Evolutionary conservation across 306 rosid species (phyloP), one percentile per base, ranked within the genome.

Genomic region (Ormosia semicastrata): DNA sequence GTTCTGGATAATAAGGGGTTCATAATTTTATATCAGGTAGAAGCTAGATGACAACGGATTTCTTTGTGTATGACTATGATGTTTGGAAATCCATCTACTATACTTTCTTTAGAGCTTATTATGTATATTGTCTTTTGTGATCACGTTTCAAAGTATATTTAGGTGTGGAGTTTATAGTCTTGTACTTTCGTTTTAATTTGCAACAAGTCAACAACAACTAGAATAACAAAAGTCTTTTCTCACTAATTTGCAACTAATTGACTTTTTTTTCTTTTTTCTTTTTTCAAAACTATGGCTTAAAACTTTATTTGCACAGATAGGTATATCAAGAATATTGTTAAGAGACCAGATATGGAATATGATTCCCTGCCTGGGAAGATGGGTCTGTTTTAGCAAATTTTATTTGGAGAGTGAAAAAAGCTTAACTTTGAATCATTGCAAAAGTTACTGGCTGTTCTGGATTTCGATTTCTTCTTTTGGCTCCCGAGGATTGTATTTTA

Each of bases 71-170:
- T 68, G 29, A 39, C 36, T 46, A 64, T 15, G 44, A 75, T 4
- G 56, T 74, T 66, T 82, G 12, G 34, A 57, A 57, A 56, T 67
- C 29, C 56, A 34, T 30, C 65, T 8, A 57, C 29, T 36, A 10
- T 54, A 56, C 12, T 76, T 68, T 29, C 39, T 43, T 67, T 82
- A 63, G 71, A 74, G 50, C 37, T 33, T 67, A 18, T 36, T 60
- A 68, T 58, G 30, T 40, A 13, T 43, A 13, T 54, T 18, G 49
- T 6, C 50, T 50, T 49, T 63, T 53, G 7, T 30, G 36, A 72
- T 72, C 66, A 39, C 36, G 54, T 44, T 67, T 67, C 32, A 39
- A 49, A 47, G 58, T 47, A 32, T 14, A 37, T 17, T 36, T 62
- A 33, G 8, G 37, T 46, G 66, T 77, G 46, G 63, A 64, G 44